Evolutionary conservation across 306 rosid genomes (phyloP).

Genomic region (Boehmeria nivea): DNA sequence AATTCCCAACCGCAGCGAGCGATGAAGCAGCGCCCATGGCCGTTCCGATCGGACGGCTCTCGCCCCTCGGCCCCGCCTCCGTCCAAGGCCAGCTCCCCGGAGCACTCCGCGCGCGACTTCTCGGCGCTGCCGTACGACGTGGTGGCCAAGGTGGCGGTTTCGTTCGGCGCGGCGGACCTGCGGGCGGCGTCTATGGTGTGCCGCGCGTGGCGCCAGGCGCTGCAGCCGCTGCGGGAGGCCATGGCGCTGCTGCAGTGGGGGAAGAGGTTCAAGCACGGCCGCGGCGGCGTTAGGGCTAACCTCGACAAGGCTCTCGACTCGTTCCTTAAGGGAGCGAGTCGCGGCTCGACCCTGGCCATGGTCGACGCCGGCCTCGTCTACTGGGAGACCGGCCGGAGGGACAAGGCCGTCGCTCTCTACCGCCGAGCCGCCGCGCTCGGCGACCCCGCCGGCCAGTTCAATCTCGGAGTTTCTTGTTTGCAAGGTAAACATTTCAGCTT

Average conservation of each 20-base stretch:
- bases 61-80: slow-evolving; percentile 44
- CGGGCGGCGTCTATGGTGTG: slow-evolving; percentile 64
- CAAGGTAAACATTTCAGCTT: too few species aligned
- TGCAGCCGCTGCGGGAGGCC: slow-evolving; percentile 64
- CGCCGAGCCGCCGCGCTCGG: slow-evolving; percentile 61
- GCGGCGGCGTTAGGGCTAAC: slow-evolving; percentile 40
- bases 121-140: slow-evolving; percentile 68
- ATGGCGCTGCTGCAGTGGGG: slow-evolving; percentile 62
- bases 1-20: neutral
- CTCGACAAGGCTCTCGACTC: slow-evolving; percentile 59
- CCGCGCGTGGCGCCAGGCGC: slow-evolving; percentile 70
- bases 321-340: slow-evolving; percentile 61
- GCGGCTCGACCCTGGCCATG: slow-evolving; percentile 74
- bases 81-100: slow-evolving; percentile 12
- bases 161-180: slow-evolving; percentile 53
- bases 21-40: slow-evolving; percentile 54
- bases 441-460: slow-evolving; percentile 70
- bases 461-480: slow-evolving; percentile 73
- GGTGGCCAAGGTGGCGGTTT: slow-evolving; percentile 43
- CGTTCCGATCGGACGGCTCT: slow-evolving; percentile 32
- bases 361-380: slow-evolving; percentile 82
- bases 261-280: slow-evolving; percentile 79
- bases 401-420: slow-evolving; percentile 49
- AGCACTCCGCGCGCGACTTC: slow-evolving; percentile 38
- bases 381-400: slow-evolving; percentile 65